Evolutionary conservation across 2,329 filamentous ascomycete species (phyloP).

Genomic region (Colletotrichum ledebouriae): DNA sequence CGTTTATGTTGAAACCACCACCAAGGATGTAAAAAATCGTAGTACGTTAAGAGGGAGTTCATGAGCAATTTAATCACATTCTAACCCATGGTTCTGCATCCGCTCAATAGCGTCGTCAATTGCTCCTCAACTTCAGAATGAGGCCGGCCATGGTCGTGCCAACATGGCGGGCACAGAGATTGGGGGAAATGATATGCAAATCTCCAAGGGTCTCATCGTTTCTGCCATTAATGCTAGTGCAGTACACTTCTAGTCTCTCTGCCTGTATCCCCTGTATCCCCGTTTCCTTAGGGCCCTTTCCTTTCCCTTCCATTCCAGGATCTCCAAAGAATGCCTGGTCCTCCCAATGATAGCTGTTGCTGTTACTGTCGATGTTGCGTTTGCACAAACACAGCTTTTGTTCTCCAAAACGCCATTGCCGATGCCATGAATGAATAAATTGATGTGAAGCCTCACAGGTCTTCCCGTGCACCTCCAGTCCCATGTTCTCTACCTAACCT

Average conservation of each 20-base stretch:
- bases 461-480: background rate
- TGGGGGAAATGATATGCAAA: background rate
- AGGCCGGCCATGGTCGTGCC: too few species aligned
- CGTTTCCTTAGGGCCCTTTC: too few species aligned
- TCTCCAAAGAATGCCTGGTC: conserved; percentile 16
- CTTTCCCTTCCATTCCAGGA: background rate
- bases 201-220: conserved; percentile 6
- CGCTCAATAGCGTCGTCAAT: too few species aligned
- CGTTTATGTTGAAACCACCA: too few species aligned
- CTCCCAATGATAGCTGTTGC: background rate
- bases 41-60: too few species aligned
- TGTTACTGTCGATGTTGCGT: conserved; percentile 12
- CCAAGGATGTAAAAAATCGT: too few species aligned
- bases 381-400: conserved; percentile 20
- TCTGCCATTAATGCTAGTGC: conserved; percentile 24
- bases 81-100: too few species aligned
- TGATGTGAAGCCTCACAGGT: conserved; percentile 6
- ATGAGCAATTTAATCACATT: too few species aligned
- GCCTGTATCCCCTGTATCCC: conserved; percentile 26
- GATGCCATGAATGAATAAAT: conserved; percentile 1
- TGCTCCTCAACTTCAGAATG: too few species aligned
- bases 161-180: too few species aligned
- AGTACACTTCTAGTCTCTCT: conserved; percentile 1
- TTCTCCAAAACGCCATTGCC: conserved; percentile 39
- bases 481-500: background rate